Evolutionary conservation across 2,329 filamentous ascomycete genomes (phyloP).

Genomic region (Penicillium olsonii): DNA sequence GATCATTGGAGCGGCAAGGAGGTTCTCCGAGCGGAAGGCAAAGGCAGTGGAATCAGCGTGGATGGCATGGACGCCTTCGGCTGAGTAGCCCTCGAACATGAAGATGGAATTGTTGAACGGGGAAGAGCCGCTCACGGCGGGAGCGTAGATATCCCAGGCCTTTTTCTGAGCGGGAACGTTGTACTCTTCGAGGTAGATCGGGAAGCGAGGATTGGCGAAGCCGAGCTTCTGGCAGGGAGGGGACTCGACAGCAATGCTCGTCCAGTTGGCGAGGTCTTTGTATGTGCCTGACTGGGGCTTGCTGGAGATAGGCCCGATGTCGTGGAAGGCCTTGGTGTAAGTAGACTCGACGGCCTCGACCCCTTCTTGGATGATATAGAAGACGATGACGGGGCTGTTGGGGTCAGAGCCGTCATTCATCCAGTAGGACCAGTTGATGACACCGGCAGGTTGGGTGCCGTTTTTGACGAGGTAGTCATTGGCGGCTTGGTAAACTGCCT

Average conservation of each 20-base stretch:
- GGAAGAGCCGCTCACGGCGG: conserved; percentile 32
- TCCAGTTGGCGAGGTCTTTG: conserved; percentile 49
- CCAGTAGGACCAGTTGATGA: conserved; percentile 52
- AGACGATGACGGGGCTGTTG: conserved; percentile 30
- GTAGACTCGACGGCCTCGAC: conserved; percentile 42
- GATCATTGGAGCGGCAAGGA: conserved; percentile 40
- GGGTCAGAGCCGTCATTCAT: conserved; percentile 29
- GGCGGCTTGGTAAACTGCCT: conserved; percentile 49
- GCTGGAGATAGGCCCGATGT: conserved; percentile 42
- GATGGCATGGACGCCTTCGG: conserved; percentile 46
- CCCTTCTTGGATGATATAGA: conserved; percentile 37
- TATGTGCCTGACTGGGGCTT: conserved; percentile 44
- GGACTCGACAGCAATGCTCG: conserved; percentile 39
- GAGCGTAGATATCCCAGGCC: conserved; percentile 42
- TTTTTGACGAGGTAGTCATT: conserved; percentile 50
- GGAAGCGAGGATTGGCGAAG: conserved; percentile 46
- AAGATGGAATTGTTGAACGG: conserved; percentile 48
- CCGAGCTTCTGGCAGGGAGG: conserved; percentile 48
- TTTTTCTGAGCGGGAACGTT: conserved; percentile 38
- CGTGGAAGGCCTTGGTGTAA: conserved; percentile 48
- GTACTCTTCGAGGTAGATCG: conserved; percentile 47
- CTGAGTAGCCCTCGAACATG: conserved; percentile 60
- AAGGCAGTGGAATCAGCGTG: conserved; percentile 45
- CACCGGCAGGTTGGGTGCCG: conserved; percentile 45
- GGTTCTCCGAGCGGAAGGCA: conserved; percentile 48